phyloP scores from a whole-genome alignment of 1,284 basidiomycete species.

The Exobasidium cylindrosporum region DNA sequence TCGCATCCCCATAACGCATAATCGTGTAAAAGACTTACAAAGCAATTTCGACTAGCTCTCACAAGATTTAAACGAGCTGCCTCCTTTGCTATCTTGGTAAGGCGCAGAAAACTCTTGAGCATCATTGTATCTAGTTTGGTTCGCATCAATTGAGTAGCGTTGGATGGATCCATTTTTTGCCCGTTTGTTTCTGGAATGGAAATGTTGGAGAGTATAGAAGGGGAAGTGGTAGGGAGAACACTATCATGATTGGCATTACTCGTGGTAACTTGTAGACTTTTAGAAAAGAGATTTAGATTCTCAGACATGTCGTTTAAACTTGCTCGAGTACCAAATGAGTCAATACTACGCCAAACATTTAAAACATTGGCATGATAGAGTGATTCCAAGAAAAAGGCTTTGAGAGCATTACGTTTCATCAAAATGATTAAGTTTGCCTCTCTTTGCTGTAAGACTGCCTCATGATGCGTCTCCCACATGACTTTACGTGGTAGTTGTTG shows the following conservation, averaged over 20 bases:
- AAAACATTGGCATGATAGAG: conserved; percentile 4
- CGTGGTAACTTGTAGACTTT: background rate
- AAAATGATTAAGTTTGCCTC: background rate
- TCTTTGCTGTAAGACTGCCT: background rate
- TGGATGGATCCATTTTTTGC: no score
- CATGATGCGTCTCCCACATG: conserved; percentile 1
- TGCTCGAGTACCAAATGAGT: conserved; percentile 1
- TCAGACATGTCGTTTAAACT: background rate
- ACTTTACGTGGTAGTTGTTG: conserved; percentile 8
- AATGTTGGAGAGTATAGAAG: no score
- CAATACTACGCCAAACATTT: conserved; percentile 4
- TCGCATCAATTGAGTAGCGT: background rate
- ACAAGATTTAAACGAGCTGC: background rate
- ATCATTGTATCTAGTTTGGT: background rate
- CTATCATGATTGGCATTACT: conserved; percentile 4
- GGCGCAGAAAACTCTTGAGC: background rate
- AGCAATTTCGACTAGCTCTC: background rate
- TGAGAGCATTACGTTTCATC: conserved; percentile 3
- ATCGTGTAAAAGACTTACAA: background rate
- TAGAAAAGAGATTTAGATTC: background rate
- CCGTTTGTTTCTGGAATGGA: background rate
- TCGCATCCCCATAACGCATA: conserved; percentile 5
- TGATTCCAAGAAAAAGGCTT: conserved; percentile 5
- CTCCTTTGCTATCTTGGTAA: background rate
- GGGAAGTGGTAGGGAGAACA: no score